Evolutionary conservation across 2,329 filamentous ascomycete genomes (phyloP).

Genomic region (Immersiporthe knoxdaviesiana): DNA sequence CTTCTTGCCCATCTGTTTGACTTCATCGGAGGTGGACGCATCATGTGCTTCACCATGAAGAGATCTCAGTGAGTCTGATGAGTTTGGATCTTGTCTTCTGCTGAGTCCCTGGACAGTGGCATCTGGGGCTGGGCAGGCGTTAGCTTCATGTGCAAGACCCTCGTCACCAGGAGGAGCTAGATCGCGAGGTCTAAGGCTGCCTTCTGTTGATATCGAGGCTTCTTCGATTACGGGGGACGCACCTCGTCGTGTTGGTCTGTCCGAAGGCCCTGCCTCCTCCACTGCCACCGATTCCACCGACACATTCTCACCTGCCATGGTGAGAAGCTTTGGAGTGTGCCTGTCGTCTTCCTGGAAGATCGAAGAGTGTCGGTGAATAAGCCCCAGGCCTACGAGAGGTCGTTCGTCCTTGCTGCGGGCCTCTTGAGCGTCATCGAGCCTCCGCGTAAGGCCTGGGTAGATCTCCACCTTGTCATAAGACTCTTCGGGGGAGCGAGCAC

Average conservation of each 20-base stretch:
- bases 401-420: conserved; percentile 28
- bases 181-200: conserved; percentile 2
- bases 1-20: conserved; percentile 17
- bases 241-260: conserved; percentile 12
- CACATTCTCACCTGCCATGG: conserved; percentile 32
- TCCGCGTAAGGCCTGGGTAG: conserved; percentile 32
- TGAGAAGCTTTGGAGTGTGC: conserved; percentile 40
- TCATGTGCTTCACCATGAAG: conserved; percentile 4
- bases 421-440: conserved; percentile 25
- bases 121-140: conserved; percentile 17
- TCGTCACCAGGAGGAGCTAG: background rate
- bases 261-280: conserved; percentile 22
- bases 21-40: conserved; percentile 14
- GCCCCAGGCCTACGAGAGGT: conserved; percentile 34
- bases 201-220: background rate
- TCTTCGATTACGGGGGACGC: background rate
- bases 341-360: conserved; percentile 37
- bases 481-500: conserved; percentile 4
- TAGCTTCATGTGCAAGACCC: conserved; percentile 12
- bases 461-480: conserved; percentile 32
- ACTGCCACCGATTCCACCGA: conserved; percentile 29
- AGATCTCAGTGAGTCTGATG: conserved; percentile 11
- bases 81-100: conserved; percentile 6
- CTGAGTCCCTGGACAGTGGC: background rate
- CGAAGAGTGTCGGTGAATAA: conserved; percentile 36